Evolutionary conservation across 73 alveolate species (phyloP), one percentile per base, ranked within the genome.

Genomic region (Symbiodinium pilosum): DNA sequence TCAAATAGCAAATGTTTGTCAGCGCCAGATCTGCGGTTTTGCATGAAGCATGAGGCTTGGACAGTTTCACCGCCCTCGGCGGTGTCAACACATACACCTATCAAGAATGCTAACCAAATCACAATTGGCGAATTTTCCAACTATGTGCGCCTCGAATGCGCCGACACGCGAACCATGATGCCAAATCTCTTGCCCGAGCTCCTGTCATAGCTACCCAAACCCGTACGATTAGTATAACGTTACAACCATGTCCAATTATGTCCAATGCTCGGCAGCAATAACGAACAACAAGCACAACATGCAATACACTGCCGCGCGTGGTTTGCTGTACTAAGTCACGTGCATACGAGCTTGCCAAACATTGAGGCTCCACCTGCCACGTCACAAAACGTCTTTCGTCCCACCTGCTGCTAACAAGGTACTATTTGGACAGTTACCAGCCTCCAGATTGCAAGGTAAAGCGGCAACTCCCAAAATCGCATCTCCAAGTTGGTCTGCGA

Each of bases 81-180:
- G 81, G 81, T 7, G 30, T 38, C 81, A 64, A 64, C 20, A 64
- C 20, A n/a, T 64, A 64, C 11, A 64, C 81, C 81, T 64, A 38
- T 34, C 81, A 32, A 26, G 39, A 32, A 64, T 9, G 14, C 59
- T 9, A 47, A 47, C 21, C 59, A 47, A n/a, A n/a, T 47, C 21
- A 14, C 0, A 26, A 64, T 64, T 7, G 77, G 28, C 28, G 5
- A 1, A 32, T 18, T 24, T 30, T 34, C 16, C 16, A 11, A 34
- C 75, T 21, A 56, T 0, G 12, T 38, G 0, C 44, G 43, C 85
- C 85, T 73, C 85, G 85, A 73, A 73, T 9, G 85, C 85, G 44
- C 85, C 85, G 24, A 73, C 85, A 4, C 85, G 85, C 26, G 85
- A 73, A 26, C 85, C 85, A n/a, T 73, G 85, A 36, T 73, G 85